Evolutionary conservation across 192 early-diverging fungal genomes (phyloP).

Genomic region (Rhizoclosmatium sp.): DNA sequence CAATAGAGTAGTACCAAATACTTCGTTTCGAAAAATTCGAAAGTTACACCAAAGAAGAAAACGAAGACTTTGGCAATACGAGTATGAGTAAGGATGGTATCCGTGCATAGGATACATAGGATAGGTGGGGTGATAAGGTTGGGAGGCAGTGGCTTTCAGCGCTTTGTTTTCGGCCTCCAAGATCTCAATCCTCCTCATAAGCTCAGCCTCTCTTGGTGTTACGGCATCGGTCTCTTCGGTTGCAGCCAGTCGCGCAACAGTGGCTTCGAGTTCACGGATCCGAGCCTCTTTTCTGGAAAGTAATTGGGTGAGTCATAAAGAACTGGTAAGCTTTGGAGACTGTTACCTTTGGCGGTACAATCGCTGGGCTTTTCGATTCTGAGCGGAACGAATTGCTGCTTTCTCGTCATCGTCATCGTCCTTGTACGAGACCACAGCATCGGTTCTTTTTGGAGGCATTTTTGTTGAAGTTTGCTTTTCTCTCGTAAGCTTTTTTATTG

Average conservation of each 20-base stretch:
- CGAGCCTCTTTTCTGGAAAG: not conserved
- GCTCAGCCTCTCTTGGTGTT: not conserved
- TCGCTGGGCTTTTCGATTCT: not conserved
- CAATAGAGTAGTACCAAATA: too few species aligned
- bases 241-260: not conserved
- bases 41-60: too few species aligned
- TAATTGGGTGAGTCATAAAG: too few species aligned
- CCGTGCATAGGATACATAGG: not conserved
- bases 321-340: too few species aligned
- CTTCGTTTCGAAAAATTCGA: too few species aligned
- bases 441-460: too few species aligned
- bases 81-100: not conserved
- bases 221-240: not conserved
- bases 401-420: not conserved
- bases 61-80: too few species aligned
- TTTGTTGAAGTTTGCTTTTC: too few species aligned
- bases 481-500: too few species aligned
- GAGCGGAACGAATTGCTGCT: not conserved
- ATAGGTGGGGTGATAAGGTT: not conserved
- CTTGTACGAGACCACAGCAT: too few species aligned
- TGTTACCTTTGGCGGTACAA: not conserved
- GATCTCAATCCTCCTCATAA: not conserved
- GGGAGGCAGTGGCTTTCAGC: not conserved
- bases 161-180: not conserved
- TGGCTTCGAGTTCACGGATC: not conserved